phyloP scores from a whole-genome alignment of 1,284 basidiomycete genomes.

The Trichosporon sp. region DNA sequence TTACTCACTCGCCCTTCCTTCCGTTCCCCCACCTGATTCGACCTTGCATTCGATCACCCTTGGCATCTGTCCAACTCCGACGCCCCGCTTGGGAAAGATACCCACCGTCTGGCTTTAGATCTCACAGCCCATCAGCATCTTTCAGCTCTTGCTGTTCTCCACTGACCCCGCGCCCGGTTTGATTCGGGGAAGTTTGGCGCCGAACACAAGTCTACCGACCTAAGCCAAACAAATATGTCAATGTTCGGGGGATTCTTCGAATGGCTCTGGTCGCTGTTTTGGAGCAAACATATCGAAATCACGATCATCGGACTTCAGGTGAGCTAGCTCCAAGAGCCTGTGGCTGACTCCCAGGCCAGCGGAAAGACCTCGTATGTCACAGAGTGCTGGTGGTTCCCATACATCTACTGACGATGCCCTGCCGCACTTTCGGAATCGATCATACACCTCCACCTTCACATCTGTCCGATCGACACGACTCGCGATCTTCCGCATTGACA shows the following conservation, averaged over 20 bases:
- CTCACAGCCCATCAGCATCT: too few relatives aligned
- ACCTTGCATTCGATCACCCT: too few relatives aligned
- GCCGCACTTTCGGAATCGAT: background rate
- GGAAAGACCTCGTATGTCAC: constrained; percentile 73
- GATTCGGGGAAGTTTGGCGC: too few relatives aligned
- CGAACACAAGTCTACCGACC: too few relatives aligned
- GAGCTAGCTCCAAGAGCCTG: constrained; percentile 12
- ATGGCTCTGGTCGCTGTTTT: constrained; percentile 61
- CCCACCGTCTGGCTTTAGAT: too few relatives aligned
- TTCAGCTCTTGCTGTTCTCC: too few relatives aligned
- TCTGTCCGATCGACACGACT: too few relatives aligned
- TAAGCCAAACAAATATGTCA: constrained; percentile 1
- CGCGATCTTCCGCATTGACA: too few relatives aligned
- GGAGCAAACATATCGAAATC: constrained; percentile 84
- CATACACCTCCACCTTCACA: background rate
- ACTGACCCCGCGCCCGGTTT: too few relatives aligned
- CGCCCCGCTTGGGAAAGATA: too few relatives aligned
- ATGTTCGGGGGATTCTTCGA: constrained; percentile 45
- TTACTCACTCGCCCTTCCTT: background rate
- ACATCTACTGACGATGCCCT: constrained; percentile 3
- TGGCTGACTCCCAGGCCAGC: constrained; percentile 59
- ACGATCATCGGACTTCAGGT: constrained; percentile 90
- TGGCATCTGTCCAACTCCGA: too few relatives aligned
- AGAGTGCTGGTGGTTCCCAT: background rate
- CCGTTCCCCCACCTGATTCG: background rate